phyloP scores from a whole-genome alignment of 164 flowering plant genomes.

The Chloranthus sessilifolius region DNA sequence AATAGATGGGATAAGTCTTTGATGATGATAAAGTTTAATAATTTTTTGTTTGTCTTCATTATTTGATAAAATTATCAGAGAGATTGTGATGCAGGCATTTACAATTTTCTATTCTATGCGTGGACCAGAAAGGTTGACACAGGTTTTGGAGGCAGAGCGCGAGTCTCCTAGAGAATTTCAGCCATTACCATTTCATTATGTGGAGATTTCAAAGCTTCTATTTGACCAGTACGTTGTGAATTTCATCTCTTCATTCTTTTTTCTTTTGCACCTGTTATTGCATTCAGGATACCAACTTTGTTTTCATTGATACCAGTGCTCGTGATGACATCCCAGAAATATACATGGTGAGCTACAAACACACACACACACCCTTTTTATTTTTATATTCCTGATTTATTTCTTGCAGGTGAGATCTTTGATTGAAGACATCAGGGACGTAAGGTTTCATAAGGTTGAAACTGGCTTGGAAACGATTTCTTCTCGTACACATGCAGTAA shows the following conservation, averaged over 20 bases:
- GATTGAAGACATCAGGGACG: slow-evolving; percentile 80
- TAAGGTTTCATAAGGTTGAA: slow-evolving; percentile 83
- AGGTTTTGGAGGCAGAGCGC: slow-evolving; percentile 73
- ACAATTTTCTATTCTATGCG: slow-evolving; percentile 10
- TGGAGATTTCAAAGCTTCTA: slow-evolving; percentile 84
- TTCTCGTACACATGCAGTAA: slow-evolving; percentile 72
- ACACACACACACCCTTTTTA: no score
- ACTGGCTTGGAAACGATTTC: slow-evolving; percentile 66
- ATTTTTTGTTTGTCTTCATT: no score
- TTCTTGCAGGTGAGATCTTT: slow-evolving; percentile 71
- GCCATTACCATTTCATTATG: slow-evolving; percentile 83
- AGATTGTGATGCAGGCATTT: not conserved
- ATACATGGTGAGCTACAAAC: slow-evolving; percentile 64
- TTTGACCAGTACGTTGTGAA: slow-evolving; percentile 64
- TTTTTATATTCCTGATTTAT: not conserved
- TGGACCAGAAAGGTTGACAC: slow-evolving; percentile 58
- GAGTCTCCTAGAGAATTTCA: slow-evolving; percentile 73
- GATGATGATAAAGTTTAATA: no score
- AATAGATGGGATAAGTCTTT: no score
- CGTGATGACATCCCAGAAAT: slow-evolving; percentile 81
- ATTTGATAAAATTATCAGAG: no score
- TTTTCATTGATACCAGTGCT: slow-evolving; percentile 44
- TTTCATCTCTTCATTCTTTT: not conserved
- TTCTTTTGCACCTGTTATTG: not conserved
- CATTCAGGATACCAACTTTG: slow-evolving; percentile 6